phyloP scores from a whole-genome alignment of 495 filamentous ascomycete genomes.

The Articulospora tetracladia region DNA sequence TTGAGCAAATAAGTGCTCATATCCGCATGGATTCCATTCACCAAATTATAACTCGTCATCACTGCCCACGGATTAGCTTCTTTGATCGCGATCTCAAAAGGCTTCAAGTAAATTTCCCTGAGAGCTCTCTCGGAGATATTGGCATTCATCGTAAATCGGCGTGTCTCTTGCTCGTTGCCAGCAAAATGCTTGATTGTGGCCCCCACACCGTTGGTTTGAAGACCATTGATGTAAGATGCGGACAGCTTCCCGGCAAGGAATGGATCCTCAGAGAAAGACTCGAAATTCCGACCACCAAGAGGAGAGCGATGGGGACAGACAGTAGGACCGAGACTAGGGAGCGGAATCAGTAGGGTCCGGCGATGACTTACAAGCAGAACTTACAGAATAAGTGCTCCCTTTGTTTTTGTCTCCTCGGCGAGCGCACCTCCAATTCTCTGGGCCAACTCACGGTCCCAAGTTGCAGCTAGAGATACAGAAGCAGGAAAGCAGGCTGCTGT shows the following conservation, averaged over 20 bases:
- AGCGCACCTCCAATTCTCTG: neutral
- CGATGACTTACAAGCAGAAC: neutral
- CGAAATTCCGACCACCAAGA: neutral
- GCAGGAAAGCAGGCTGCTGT: slow-evolving; percentile 3
- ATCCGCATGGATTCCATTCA: slow-evolving; percentile 56
- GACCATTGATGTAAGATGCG: slow-evolving; percentile 20
- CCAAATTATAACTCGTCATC: slow-evolving; percentile 66
- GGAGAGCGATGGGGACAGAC: neutral
- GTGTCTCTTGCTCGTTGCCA: slow-evolving; percentile 29
- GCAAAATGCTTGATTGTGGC: slow-evolving; percentile 33
- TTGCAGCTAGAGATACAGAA: neutral
- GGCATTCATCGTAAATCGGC: slow-evolving; percentile 44
- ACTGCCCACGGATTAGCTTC: slow-evolving; percentile 50
- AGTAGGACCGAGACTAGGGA: slow-evolving; percentile 8
- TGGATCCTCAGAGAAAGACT: slow-evolving; percentile 4
- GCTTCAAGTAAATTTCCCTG: slow-evolving; percentile 59
- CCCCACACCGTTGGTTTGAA: slow-evolving; percentile 26
- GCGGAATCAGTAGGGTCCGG: slow-evolving; percentile 25
- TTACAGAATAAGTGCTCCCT: slow-evolving; percentile 4
- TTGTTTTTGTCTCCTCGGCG: neutral
- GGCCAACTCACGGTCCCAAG: neutral
- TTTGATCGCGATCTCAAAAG: slow-evolving; percentile 54
- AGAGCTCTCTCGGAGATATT: slow-evolving; percentile 42
- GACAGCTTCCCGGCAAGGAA: neutral
- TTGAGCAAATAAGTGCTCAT: slow-evolving; percentile 14